Evolutionary conservation across 345 rosid genomes (phyloP), one percentile per base, ranked within the genome.

Genomic region (Gossypium turneri): DNA sequence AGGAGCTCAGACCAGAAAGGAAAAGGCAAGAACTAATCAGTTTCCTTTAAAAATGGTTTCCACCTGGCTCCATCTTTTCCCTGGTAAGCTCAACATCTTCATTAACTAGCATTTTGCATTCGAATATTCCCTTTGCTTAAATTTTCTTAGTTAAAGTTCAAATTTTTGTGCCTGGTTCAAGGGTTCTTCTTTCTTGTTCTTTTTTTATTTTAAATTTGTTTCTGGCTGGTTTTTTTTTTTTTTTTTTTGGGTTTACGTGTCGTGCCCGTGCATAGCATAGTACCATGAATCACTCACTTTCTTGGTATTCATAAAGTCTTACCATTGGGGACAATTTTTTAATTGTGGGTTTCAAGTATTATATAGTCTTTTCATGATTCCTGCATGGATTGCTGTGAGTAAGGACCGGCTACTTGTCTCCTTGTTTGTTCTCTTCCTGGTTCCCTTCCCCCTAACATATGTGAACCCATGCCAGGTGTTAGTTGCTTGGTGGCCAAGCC

Each of bases 1-100:
- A 85, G 89, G 79, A 89, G 84, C 63, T 86, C 93, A 34, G 88
- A 90, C 81, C 93, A 88, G 34, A 92, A 92, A 82, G 97, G 91
- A 70, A 94, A 94, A 88, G 89, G 86, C 75, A 91, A 88, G 86
- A 91, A 84, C 90, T 91, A 85, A 87, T 61, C 12, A 78, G 38
- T 68, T 86, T 82, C 22, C 57, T 53, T 53, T 9, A 17, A 53
- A 53, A 53, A 53, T 16, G 5, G 57, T 17, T 2, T 13, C 55
- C 19, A 52, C 8, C 13, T 52, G 6, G n/a, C 5, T 17, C 19
- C 55, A 52, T 53, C 22, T 79, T 56, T 81, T 81, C 70, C 72
- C 81, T 70, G 92, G 97, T 93, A 84, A 80, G 81, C 62, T 53
- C 9, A 52, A 24, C 48, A 19, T 5, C 55, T 10, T 24, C 53